Conservation (phyloP, 257 asterid genomes). For the Phtheirospermum japonicum region DNA sequence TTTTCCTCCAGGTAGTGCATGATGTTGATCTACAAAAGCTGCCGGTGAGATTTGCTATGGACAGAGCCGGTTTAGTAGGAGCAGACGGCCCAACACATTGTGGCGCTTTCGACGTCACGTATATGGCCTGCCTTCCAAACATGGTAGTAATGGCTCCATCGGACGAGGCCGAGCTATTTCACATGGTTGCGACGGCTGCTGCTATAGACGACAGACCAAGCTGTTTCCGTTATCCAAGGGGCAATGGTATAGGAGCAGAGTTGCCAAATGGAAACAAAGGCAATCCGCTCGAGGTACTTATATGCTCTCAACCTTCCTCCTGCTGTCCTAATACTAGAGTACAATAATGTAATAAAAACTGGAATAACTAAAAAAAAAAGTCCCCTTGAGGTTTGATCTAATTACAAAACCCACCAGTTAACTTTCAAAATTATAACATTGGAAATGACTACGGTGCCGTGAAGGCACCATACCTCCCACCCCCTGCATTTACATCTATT, state of each 20-base stretch:
- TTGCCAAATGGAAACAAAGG: constrained; percentile 89
- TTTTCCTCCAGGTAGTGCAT: constrained; percentile 67
- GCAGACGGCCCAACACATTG: constrained; percentile 98
- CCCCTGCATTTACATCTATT: no score
- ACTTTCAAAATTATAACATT: no score
- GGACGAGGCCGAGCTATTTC: constrained; percentile 83
- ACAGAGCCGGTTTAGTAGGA: constrained; percentile 93
- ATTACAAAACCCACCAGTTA: no score
- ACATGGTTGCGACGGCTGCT: constrained; percentile 97
- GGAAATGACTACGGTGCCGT: no score
- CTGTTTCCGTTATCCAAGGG: constrained; percentile 90
- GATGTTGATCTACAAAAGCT: constrained; percentile 94
- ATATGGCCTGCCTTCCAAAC: constrained; percentile 97
- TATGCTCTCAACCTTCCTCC: not conserved
- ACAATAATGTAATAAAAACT: no score
- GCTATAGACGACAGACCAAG: constrained; percentile 93
- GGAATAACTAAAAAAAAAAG: no score
- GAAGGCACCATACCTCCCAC: no score
- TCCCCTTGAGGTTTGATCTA: no score
- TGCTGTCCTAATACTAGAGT: not conserved
- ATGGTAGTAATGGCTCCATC: constrained; percentile 99
- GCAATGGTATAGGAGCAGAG: constrained; percentile 77
- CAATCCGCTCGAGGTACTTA: constrained; percentile 70
- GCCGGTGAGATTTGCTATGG: constrained; percentile 93
- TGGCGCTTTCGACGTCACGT: constrained; percentile 84